A percentile compares a stretch with the other conserved stretches of the same genome.
Conservation (phyloP, 768 basidiomycete genomes). For the Sutorius australiensis region DNA sequence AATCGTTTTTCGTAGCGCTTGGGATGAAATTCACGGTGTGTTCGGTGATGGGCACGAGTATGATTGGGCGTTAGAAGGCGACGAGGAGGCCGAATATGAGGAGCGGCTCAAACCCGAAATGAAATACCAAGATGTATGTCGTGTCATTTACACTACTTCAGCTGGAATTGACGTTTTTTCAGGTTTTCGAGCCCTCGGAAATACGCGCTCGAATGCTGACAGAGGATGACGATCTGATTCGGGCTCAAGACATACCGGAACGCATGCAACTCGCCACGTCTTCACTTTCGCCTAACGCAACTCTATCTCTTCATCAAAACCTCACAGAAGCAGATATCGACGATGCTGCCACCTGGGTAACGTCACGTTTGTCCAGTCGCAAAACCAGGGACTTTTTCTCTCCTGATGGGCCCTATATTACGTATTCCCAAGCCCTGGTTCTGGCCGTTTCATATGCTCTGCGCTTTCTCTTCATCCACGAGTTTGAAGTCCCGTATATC, state of each 20-base stretch:
- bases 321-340: constrained; percentile 71
- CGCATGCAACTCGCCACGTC: constrained; percentile 91
- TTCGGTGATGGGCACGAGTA: constrained; percentile 97
- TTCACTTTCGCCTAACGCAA: constrained; percentile 67
- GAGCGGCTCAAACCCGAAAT: constrained; percentile 63
- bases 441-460: constrained; percentile 77
- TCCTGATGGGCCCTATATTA: constrained; percentile 53
- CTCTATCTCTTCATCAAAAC: constrained; percentile 55
- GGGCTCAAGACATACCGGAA: constrained; percentile 87
- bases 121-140: constrained; percentile 76
- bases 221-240: constrained; percentile 90
- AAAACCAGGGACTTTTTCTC: constrained; percentile 75
- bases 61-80: constrained; percentile 88
- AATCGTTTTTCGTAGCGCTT: constrained; percentile 55
- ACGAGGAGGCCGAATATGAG: constrained; percentile 53
- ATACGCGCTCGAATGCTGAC: constrained; percentile 86
- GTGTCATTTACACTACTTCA: constrained; percentile 4
- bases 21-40: constrained; percentile 94
- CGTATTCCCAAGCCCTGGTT: constrained; percentile 65
- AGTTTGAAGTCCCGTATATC: constrained; percentile 93
- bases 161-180: constrained; percentile 5
- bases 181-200: constrained; percentile 99
- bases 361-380: constrained; percentile 65
- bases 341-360: constrained; percentile 86
- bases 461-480: constrained; percentile 77